Percentiles rank a stretch among this genome's conserved stretches.
Conservation (phyloP, 352 stramenopile genomes). For the Globisporangium iwayamae region DNA sequence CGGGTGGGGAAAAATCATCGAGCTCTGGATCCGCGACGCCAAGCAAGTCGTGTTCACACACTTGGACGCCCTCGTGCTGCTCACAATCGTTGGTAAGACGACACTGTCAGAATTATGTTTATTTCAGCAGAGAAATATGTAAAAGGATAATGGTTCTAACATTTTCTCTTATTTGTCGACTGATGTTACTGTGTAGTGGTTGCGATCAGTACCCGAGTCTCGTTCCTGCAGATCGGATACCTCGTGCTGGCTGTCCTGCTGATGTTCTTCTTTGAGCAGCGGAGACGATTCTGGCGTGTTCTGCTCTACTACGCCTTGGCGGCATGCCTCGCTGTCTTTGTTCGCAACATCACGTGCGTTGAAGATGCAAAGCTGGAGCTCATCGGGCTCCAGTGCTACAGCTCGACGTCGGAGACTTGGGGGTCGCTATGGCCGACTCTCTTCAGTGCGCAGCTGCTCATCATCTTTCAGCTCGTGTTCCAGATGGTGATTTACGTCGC, state of each 20-base stretch:
- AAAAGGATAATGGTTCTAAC: neutral
- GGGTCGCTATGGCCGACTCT: conserved; percentile 71
- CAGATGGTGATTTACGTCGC: conserved; percentile 83
- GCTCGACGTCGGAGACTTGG: conserved; percentile 53
- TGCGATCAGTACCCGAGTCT: conserved; percentile 74
- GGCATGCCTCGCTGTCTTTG: conserved; percentile 71
- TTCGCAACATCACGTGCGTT: conserved; percentile 73
- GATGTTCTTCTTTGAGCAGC: conserved; percentile 82
- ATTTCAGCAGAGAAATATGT: neutral
- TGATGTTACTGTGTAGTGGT: conserved; percentile 40
- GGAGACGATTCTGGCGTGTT: conserved; percentile 72
- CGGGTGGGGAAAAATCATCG: conserved; percentile 44
- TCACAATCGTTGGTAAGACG: conserved; percentile 72
- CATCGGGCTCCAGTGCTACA: conserved; percentile 73
- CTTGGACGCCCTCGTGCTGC: conserved; percentile 72
- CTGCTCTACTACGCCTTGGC: conserved; percentile 68
- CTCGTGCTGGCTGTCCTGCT: conserved; percentile 72
- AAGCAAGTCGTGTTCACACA: conserved; percentile 75
- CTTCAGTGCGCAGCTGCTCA: conserved; percentile 78
- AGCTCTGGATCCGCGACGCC: conserved; percentile 67
- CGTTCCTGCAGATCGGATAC: conserved; percentile 83
- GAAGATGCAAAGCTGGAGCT: conserved; percentile 42
- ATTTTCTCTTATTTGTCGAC: neutral
- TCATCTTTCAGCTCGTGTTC: conserved; percentile 83
- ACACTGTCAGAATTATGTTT: neutral